phyloP scores from a whole-genome alignment of 352 stramenopile genomes.

The Globisporangium barbulae region DNA sequence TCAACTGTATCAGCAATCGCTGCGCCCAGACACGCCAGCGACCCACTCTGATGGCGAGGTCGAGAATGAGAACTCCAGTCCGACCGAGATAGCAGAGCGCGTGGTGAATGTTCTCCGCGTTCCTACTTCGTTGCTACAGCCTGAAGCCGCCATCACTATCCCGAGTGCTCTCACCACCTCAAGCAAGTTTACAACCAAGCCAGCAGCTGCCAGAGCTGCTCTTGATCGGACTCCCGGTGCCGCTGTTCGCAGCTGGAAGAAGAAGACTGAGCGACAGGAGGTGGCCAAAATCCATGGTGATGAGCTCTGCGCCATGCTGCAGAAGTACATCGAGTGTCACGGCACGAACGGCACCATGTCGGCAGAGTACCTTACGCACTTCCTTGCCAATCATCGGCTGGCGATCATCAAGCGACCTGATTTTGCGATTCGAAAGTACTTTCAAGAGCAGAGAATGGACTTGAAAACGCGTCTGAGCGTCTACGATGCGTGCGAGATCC shows the following conservation, averaged over 20 bases:
- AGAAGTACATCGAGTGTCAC: constrained; percentile 37
- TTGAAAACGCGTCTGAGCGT: constrained; percentile 23
- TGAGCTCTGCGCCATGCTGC: constrained; percentile 30
- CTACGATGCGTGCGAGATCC: constrained; percentile 26
- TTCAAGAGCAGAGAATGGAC: constrained; percentile 27
- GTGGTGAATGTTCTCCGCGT: constrained; percentile 4
- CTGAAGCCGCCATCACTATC: constrained; percentile 20
- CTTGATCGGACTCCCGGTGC: background rate
- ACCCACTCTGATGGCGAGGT: constrained; percentile 8
- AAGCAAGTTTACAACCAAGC: constrained; percentile 18
- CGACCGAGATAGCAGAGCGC: background rate
- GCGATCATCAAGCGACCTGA: constrained; percentile 25
- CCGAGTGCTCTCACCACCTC: constrained; percentile 19
- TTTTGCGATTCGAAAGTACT: constrained; percentile 32
- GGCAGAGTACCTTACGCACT: constrained; percentile 32
- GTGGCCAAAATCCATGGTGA: constrained; percentile 15
- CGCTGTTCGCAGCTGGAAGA: background rate
- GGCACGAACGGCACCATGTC: constrained; percentile 35
- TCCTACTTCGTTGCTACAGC: background rate
- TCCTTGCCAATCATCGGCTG: constrained; percentile 36
- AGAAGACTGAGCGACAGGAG: constrained; percentile 17
- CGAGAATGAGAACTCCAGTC: background rate
- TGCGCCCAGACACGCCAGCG: constrained; percentile 13
- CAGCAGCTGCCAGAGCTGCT: constrained; percentile 22
- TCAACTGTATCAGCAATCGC: background rate